Base-by-base conservation (phyloP, 179 eudicot genomes). In the Beta corolliflora region DNA sequence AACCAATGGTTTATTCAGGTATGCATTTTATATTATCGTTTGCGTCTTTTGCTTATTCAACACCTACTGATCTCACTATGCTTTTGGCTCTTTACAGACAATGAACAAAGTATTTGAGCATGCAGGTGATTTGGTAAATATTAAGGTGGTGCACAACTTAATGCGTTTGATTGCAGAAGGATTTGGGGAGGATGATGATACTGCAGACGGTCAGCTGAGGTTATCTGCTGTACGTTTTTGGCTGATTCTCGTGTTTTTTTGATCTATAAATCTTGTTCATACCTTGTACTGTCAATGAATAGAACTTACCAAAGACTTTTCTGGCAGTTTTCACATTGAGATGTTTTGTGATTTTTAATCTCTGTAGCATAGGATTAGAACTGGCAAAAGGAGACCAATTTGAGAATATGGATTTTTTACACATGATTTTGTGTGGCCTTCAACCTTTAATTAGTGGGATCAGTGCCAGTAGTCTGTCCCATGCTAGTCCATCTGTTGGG, bases 1-100 rank as follows among this genome's bases (percentile, higher is more conserved):
- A 97, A 97, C 89, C 95, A 97, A 29, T 97, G 99, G 99, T 97
- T 97, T 84, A 94, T 97, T 85, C 94, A 90, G 98, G 99, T 97
- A 87, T 73, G 77, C 73, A 31, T n/a, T 12, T 4, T 29, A 6
- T 59, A 11, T 25, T 14, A 63, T 53, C 16, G 36, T 70, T 12
- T 21, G 23, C 61, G n/a, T 72, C 48, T 25, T 44, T 19, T 53
- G 9, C 44, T 10, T 69, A 80, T 55, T 78, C 45, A 46, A 70
- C 71, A 68, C 18, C 72, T 36, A 1, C 59, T 79, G 73, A 69
- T 79, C 76, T 85, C 73, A 73, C 75, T 31, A 82, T 81, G 70
- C 59, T 68, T 86, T 77, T 85, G 63, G 75, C 79, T 77, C 76
- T 83, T 36, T 15, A 36, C 99, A 97, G 99, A 94, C 95, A 75